Conservation (phyloP, 768 basidiomycete genomes). For the Phlegmacium glaucopus region DNA sequence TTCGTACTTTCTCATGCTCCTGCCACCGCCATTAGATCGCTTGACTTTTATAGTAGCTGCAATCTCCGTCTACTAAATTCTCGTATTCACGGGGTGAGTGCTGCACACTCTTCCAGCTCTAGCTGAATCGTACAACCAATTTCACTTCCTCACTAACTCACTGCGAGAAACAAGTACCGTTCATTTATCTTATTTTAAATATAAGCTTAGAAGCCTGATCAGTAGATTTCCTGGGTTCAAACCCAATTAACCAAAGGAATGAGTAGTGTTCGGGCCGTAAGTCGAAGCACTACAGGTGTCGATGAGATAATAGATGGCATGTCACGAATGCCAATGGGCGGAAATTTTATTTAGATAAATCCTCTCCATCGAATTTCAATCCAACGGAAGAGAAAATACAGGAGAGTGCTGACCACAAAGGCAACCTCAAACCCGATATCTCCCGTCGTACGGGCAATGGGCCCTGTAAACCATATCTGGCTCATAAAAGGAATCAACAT, state of each 20-base stretch:
- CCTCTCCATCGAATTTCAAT: constrained; percentile 37
- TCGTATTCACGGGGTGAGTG: not conserved
- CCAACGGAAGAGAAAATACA: constrained; percentile 57
- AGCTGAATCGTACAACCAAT: no score
- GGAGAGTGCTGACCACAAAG: constrained; percentile 46
- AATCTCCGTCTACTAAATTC: no score
- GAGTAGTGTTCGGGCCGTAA: no score
- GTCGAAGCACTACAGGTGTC: no score
- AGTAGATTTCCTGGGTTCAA: no score
- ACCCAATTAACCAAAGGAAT: no score
- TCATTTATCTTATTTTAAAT: no score
- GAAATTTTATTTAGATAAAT: not conserved
- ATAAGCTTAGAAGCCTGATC: no score
- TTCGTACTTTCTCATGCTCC: constrained; percentile 9
- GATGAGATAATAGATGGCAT: no score
- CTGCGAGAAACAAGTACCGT: no score
- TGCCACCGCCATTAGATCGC: not conserved
- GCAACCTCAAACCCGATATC: constrained; percentile 85
- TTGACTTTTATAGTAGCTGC: not conserved
- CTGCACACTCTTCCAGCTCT: not conserved
- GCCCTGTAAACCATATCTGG: constrained; percentile 76
- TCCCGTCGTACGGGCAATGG: constrained; percentile 63
- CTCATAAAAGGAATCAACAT: constrained; percentile 67
- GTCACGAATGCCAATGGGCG: no score
- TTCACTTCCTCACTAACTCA: no score